Evolutionary conservation across 495 filamentous ascomycete genomes (phyloP).

Genomic region (Niebla homalea): DNA sequence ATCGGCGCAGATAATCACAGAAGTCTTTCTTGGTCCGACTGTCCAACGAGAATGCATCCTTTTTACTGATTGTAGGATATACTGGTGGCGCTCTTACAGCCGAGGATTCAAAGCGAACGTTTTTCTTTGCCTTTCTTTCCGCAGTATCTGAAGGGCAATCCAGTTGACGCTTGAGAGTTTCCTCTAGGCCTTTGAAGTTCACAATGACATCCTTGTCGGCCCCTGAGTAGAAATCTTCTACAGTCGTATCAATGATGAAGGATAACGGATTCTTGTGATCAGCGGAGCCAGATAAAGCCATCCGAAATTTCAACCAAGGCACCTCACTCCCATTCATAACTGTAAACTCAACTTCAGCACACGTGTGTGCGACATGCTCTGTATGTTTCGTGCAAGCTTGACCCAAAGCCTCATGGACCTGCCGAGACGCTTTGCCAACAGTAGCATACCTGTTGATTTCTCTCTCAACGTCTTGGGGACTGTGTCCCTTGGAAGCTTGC

Average conservation of each 20-base stretch:
- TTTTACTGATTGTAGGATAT: neutral
- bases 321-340: neutral
- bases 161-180: constrained; percentile 11
- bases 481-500: neutral
- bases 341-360: constrained; percentile 17
- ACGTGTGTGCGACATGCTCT: constrained; percentile 21
- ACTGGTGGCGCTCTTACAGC: neutral
- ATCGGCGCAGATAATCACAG: constrained; percentile 14
- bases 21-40: constrained; percentile 14
- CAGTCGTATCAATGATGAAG: constrained; percentile 13
- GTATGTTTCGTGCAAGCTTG: constrained; percentile 21
- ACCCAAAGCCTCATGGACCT: constrained; percentile 24
- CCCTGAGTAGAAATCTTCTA: neutral
- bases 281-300: constrained; percentile 8
- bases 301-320: constrained; percentile 16
- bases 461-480: constrained; percentile 5
- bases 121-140: constrained; percentile 6
- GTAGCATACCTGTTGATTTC: constrained; percentile 2
- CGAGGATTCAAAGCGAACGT: constrained; percentile 10
- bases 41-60: neutral
- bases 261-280: constrained; percentile 3
- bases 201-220: neutral
- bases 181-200: neutral
- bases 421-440: constrained; percentile 19
- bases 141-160: neutral